Evolutionary conservation across 495 filamentous ascomycete species (phyloP).

Genomic region (Penicillium taxi): DNA sequence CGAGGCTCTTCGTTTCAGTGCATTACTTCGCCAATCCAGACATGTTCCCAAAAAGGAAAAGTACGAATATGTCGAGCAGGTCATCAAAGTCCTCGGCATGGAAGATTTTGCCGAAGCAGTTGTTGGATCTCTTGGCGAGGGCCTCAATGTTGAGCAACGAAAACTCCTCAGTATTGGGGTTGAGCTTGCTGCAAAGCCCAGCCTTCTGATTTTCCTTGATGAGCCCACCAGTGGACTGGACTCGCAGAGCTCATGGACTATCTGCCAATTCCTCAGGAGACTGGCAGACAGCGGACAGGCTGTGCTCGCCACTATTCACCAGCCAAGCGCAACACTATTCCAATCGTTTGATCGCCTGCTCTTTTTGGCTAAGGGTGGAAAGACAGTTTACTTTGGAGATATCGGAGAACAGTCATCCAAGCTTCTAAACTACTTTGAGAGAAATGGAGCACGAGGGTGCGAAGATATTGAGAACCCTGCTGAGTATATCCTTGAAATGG

Average conservation of each 20-base stretch:
- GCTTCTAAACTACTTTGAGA: conserved; percentile 67
- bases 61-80: conserved; percentile 39
- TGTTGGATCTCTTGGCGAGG: conserved; percentile 34
- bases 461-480: conserved; percentile 68
- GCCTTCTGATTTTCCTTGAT: conserved; percentile 78
- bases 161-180: conserved; percentile 86
- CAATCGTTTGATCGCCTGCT: conserved; percentile 83
- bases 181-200: conserved; percentile 80
- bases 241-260: conserved; percentile 80
- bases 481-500: conserved; percentile 86
- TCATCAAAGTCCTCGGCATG: conserved; percentile 42
- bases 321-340: conserved; percentile 83
- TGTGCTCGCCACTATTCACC: conserved; percentile 88
- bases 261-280: conserved; percentile 68
- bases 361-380: conserved; percentile 72
- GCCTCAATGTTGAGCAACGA: conserved; percentile 85
- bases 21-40: conserved; percentile 71
- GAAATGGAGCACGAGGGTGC: conserved; percentile 60
- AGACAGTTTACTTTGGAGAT: conserved; percentile 80
- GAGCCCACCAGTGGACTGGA: conserved; percentile 86
- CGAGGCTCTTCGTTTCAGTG: conserved; percentile 74
- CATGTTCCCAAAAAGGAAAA: conserved; percentile 33
- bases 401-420: conserved; percentile 65
- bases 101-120: conserved; percentile 35
- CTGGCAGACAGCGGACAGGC: conserved; percentile 80